A percentile compares a stretch with the other conserved stretches of the same genome.
Conservation (phyloP, 805 yeast genomes). For the Peterozyma toletana region DNA sequence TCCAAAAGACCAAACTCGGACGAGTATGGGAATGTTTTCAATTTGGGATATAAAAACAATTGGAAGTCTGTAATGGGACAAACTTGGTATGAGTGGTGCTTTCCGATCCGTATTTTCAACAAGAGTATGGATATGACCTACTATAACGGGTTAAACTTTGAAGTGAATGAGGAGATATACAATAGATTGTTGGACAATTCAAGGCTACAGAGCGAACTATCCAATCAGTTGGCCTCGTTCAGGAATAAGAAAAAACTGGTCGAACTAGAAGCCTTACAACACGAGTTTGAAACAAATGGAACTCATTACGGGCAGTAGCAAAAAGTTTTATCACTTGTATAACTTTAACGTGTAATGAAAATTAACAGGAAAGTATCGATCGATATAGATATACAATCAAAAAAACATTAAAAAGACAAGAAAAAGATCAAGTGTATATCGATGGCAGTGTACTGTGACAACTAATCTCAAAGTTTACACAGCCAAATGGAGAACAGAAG, state of each 20-base stretch:
- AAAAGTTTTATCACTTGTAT: too few species aligned
- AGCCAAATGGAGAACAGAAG: too few species aligned
- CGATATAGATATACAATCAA: too few species aligned
- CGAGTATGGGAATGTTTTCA: slow-evolving; percentile 61
- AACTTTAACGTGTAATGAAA: too few species aligned
- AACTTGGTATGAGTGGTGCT: slow-evolving; percentile 56
- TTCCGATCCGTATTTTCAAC: slow-evolving; percentile 37
- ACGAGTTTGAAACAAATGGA: too few species aligned
- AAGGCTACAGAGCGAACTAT: slow-evolving; percentile 36
- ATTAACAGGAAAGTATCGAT: too few species aligned
- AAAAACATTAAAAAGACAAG: too few species aligned
- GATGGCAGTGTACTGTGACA: too few species aligned
- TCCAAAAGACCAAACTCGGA: slow-evolving; percentile 34
- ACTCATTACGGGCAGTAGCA: too few species aligned
- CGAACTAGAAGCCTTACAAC: too few species aligned
- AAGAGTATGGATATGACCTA: slow-evolving; percentile 21
- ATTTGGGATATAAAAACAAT: slow-evolving; percentile 59
- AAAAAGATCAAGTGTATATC: too few species aligned
- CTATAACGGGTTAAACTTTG: slow-evolving; percentile 45
- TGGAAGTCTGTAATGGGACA: slow-evolving; percentile 73
- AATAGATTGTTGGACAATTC: slow-evolving; percentile 32
- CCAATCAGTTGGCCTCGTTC: slow-evolving; percentile 28
- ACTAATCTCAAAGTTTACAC: too few species aligned
- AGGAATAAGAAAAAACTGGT: slow-evolving; percentile 14
- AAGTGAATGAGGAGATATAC: slow-evolving; percentile 34